Evolutionary conservation across 805 yeast species (phyloP).

Genomic region (Ogataea nakhonphanomensis): DNA sequence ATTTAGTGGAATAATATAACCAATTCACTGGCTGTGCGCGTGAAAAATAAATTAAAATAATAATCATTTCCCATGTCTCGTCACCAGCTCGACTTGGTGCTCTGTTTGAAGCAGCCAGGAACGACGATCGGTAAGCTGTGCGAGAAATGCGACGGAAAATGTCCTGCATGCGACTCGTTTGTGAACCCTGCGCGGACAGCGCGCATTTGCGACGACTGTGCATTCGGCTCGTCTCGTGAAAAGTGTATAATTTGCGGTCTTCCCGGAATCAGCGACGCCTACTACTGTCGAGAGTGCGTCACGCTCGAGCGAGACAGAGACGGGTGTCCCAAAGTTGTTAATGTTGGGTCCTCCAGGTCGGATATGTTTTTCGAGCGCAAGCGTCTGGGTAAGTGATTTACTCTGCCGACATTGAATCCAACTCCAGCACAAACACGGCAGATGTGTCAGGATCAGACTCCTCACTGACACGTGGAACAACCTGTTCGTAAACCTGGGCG

Average conservation of each 20-base stretch:
- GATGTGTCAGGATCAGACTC: conserved; percentile 12
- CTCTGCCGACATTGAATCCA: conserved; percentile 11
- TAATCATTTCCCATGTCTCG: conserved; percentile 58
- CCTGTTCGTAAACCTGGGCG: not conserved
- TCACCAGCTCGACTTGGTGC: conserved; percentile 80
- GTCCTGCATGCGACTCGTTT: conserved; percentile 86
- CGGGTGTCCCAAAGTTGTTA: conserved; percentile 86
- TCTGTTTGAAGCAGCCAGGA: conserved; percentile 87
- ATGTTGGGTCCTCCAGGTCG: conserved; percentile 71
- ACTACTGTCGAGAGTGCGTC: conserved; percentile 84
- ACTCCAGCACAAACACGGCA: conserved; percentile 18
- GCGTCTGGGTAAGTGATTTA: conserved; percentile 21
- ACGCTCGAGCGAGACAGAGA: conserved; percentile 75
- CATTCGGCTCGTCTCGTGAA: conserved; percentile 61
- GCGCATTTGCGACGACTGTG: conserved; percentile 79
- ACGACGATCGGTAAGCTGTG: conserved; percentile 67
- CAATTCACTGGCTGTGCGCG: not conserved
- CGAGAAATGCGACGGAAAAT: conserved; percentile 83
- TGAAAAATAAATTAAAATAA: not conserved
- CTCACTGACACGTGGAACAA: conserved; percentile 2
- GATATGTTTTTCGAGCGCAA: conserved; percentile 63
- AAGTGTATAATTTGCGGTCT: conserved; percentile 73
- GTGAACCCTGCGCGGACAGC: conserved; percentile 69
- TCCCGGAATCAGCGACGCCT: conserved; percentile 65
- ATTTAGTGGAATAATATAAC: not conserved